Conservation (phyloP, 345 rosid genomes). For the Populus ilicifolia region DNA sequence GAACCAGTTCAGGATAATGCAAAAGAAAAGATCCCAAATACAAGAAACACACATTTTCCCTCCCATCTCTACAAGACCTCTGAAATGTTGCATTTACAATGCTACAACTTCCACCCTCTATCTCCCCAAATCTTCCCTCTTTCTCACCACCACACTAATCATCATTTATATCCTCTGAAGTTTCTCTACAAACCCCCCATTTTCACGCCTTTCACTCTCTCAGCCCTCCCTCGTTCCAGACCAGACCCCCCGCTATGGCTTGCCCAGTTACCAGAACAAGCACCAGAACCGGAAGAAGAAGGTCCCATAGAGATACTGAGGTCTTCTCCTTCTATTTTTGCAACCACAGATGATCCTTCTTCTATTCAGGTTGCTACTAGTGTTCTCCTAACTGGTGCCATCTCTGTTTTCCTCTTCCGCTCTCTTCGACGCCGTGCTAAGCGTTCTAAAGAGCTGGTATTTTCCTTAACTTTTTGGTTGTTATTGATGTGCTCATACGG, state of each 20-base stretch:
- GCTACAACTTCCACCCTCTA: background rate
- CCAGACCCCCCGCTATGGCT: constrained; percentile 30
- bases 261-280: constrained; percentile 21
- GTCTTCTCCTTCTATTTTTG: constrained; percentile 50
- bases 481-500: background rate
- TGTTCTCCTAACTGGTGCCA: constrained; percentile 78
- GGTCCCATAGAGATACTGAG: constrained; percentile 75
- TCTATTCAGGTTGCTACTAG: constrained; percentile 76
- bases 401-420: constrained; percentile 80
- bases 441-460: constrained; percentile 75
- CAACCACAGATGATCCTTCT: constrained; percentile 72
- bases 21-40: background rate
- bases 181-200: background rate
- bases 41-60: background rate
- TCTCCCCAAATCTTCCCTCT: constrained; percentile 4
- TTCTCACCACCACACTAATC: constrained; percentile 25
- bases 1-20: background rate
- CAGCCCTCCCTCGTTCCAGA: constrained; percentile 14
- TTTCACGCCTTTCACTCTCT: constrained; percentile 3
- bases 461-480: background rate
- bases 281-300: constrained; percentile 31
- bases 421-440: constrained; percentile 75
- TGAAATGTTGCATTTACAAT: constrained; percentile 43
- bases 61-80: background rate
- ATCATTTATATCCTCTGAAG: constrained; percentile 8